Percentiles rank a stretch among this genome's conserved stretches.
Conservation (phyloP, 352 stramenopile genomes). For the Phytophthora aleatoria region DNA sequence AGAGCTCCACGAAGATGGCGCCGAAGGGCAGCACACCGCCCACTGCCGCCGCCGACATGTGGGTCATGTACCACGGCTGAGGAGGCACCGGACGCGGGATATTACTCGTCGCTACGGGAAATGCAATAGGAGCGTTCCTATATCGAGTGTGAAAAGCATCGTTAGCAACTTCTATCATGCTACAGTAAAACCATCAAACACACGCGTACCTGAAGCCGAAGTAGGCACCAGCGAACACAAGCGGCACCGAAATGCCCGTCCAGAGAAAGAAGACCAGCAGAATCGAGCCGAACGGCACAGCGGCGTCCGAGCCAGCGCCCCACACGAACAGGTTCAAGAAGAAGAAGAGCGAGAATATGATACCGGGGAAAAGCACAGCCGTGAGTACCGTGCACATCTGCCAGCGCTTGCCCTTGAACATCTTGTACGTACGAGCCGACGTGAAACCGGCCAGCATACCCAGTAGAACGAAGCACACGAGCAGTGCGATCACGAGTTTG, state of each 20-base stretch:
- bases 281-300: conserved; percentile 97
- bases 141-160: background rate
- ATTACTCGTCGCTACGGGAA: conserved; percentile 97
- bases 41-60: conserved; percentile 92
- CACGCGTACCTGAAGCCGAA: conserved; percentile 95
- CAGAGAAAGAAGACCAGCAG: conserved; percentile 98
- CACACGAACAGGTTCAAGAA: conserved; percentile 98
- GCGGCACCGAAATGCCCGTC: conserved; percentile 98
- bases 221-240: conserved; percentile 99
- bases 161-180: conserved; percentile 5
- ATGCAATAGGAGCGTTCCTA: conserved; percentile 90
- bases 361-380: conserved; percentile 96
- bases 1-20: conserved; percentile 99
- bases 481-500: conserved; percentile 97
- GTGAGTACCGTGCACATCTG: conserved; percentile 96
- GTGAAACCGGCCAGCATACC: conserved; percentile 96
- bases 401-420: conserved; percentile 99
- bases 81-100: conserved; percentile 98
- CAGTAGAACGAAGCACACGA: conserved; percentile 98
- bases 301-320: conserved; percentile 91
- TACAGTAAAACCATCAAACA: background rate
- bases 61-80: conserved; percentile 99
- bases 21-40: conserved; percentile 99
- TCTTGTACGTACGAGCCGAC: conserved; percentile 98
- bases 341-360: conserved; percentile 97